Percentiles rank a stretch among this genome's conserved stretches.
phyloP scores from a whole-genome alignment of 352 stramenopile genomes.

The Phytopythium helicoides region DNA sequence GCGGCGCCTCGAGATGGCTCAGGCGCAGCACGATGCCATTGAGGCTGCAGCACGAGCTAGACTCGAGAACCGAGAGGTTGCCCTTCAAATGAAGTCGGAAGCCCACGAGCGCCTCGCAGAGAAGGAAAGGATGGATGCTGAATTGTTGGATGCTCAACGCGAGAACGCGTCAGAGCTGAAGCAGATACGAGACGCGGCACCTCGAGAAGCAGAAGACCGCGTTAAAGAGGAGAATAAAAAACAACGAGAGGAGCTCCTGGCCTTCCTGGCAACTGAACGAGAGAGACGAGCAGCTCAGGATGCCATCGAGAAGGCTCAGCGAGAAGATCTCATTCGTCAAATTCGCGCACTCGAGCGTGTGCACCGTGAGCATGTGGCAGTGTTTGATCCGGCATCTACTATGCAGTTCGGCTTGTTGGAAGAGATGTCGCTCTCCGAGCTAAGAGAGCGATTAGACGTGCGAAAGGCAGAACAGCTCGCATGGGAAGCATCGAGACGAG shows the following conservation, averaged over 20 bases:
- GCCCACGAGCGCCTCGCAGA: conserved; percentile 65
- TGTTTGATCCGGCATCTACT: conserved; percentile 91
- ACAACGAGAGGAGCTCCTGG: conserved; percentile 64
- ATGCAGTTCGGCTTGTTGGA: conserved; percentile 85
- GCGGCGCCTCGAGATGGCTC: conserved; percentile 79
- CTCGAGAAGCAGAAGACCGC: conserved; percentile 66
- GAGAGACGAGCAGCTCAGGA: conserved; percentile 60
- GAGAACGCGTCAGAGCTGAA: conserved; percentile 64
- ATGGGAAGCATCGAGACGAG: conserved; percentile 64
- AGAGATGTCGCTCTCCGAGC: conserved; percentile 91
- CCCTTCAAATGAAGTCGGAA: conserved; percentile 73
- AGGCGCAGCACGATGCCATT: conserved; percentile 80
- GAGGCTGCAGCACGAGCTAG: conserved; percentile 60
- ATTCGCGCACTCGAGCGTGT: conserved; percentile 81
- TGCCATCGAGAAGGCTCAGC: conserved; percentile 61
- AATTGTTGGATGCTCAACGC: conserved; percentile 54
- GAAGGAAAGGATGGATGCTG: conserved; percentile 50
- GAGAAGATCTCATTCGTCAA: conserved; percentile 84
- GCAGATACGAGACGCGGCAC: conserved; percentile 70
- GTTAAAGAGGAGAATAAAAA: conserved; percentile 56
- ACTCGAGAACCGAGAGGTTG: conserved; percentile 82
- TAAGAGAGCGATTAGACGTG: conserved; percentile 78
- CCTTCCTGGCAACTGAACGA: conserved; percentile 56
- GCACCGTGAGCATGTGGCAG: conserved; percentile 71
- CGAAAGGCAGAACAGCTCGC: conserved; percentile 68